These are phyloP conservation scores for Fusarium palustre DNA, from an alignment of 2,329 filamentous ascomycete species.

Conservation along the genomic window DNA sequence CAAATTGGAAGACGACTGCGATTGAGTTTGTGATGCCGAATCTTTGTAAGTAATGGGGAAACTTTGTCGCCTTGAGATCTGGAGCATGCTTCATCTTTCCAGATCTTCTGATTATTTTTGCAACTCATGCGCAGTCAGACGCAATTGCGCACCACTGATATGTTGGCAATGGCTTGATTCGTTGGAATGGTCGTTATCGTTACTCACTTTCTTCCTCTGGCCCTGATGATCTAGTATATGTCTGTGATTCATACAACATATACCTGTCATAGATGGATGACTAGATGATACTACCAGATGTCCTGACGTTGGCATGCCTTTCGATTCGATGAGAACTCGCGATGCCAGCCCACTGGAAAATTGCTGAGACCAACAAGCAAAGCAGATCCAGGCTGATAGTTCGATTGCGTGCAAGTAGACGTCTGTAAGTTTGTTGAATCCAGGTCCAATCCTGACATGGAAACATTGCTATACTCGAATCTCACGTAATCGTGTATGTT, in stretches of 20 bases:
- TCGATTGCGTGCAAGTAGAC: neutral
- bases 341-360: neutral
- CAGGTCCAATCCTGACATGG: neutral
- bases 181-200: neutral
- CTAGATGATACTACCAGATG: neutral
- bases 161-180: neutral
- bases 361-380: too few species aligned
- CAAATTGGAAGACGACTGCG: fast-evolving
- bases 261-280: neutral
- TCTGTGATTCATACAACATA: neutral
- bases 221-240: neutral
- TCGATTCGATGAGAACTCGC: neutral
- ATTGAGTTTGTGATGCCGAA: neutral
- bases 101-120: neutral
- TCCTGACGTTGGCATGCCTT: neutral
- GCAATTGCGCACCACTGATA: neutral
- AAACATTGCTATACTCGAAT: neutral
- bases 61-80: neutral
- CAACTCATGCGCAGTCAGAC: neutral
- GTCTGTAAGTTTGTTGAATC: neutral
- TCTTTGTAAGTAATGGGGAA: neutral
- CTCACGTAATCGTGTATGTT: neutral
- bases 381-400: too few species aligned
- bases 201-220: neutral
- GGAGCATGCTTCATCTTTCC: neutral